phyloP scores from a whole-genome alignment of 164 flowering plant species.

The Paratinospora sagittata region DNA sequence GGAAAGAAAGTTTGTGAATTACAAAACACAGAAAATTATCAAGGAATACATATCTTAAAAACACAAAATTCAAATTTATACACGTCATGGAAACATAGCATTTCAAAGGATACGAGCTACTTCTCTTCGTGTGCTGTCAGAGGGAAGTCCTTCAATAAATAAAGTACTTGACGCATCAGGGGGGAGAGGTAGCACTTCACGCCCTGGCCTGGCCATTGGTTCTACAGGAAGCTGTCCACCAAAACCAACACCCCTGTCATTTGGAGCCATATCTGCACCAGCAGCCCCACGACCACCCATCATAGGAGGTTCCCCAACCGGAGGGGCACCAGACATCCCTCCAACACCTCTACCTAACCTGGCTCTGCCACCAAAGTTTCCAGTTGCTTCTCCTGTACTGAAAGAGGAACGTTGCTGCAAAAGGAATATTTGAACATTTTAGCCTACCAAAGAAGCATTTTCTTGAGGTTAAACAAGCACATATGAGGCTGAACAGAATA shows the following conservation, averaged over 20 bases:
- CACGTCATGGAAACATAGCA: background rate
- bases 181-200: constrained; percentile 53
- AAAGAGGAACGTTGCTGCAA: constrained; percentile 46
- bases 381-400: constrained; percentile 41
- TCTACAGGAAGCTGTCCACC: constrained; percentile 33
- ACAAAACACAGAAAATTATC: background rate
- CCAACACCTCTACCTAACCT: constrained; percentile 33
- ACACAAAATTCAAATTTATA: background rate
- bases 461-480: background rate
- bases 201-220: constrained; percentile 33
- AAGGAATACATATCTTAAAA: background rate
- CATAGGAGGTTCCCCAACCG: constrained; percentile 29
- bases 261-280: constrained; percentile 34
- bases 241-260: constrained; percentile 34
- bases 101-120: constrained; percentile 72
- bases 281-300: constrained; percentile 29
- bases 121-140: constrained; percentile 53
- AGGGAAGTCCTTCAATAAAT: constrained; percentile 69
- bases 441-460: constrained; percentile 6
- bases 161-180: constrained; percentile 71
- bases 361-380: constrained; percentile 22
- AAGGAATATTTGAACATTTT: constrained; percentile 17
- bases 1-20: constrained; percentile 1
- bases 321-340: constrained; percentile 26
- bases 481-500: background rate